These are phyloP conservation scores for Nemania serpens DNA, from an alignment of 2,329 filamentous ascomycete species.

Conservation along the genomic window DNA sequence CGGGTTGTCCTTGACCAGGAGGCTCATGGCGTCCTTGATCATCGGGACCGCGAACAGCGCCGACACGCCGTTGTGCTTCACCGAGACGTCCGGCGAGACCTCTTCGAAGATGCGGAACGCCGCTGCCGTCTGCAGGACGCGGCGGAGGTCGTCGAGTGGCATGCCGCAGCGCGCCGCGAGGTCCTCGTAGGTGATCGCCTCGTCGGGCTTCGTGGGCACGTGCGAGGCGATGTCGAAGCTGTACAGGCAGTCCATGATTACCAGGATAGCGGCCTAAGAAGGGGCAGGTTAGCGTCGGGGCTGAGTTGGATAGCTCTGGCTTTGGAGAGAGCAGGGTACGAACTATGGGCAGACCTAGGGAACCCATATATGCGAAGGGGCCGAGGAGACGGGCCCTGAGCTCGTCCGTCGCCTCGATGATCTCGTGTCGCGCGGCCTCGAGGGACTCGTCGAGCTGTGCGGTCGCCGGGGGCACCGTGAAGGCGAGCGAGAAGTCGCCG, in stretches of 20 bases:
- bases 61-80: conserved; percentile 36
- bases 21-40: conserved; percentile 27
- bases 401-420: conserved; percentile 35
- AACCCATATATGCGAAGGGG: conserved; percentile 30
- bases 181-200: conserved; percentile 23
- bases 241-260: conserved; percentile 32
- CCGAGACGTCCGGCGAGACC: conserved; percentile 26
- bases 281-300: not conserved
- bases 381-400: conserved; percentile 32
- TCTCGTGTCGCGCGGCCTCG: conserved; percentile 25
- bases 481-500: conserved; percentile 32
- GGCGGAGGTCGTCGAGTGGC: conserved; percentile 33
- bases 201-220: conserved; percentile 25
- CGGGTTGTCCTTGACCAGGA: conserved; percentile 31
- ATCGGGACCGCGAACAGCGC: conserved; percentile 22
- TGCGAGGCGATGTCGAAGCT: conserved; percentile 32
- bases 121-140: conserved; percentile 34
- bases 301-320: not conserved
- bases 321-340: not conserved
- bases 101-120: conserved; percentile 39
- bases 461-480: conserved; percentile 21
- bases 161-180: conserved; percentile 22
- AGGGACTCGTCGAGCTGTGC: conserved; percentile 21
- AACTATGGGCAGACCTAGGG: conserved; percentile 25
- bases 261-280: conserved; percentile 26